Evolutionary conservation across 1,139 yeast species (phyloP), one percentile per base, ranked within the genome.

Genomic region (Geotrichum klebahnii): DNA sequence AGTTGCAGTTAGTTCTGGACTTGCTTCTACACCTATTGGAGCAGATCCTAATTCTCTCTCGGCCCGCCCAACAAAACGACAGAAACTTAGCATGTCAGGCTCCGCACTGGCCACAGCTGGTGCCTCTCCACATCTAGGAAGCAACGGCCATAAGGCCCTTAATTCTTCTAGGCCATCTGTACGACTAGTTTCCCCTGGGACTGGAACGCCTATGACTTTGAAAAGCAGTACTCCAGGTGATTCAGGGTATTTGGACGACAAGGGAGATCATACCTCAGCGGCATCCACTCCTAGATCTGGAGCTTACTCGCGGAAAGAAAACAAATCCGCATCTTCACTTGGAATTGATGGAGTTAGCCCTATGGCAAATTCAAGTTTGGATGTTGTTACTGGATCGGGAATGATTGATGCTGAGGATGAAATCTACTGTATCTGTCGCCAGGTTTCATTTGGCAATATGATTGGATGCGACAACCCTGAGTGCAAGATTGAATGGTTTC

Each of bases 361-460:
- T 24, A 14, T 28, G 14, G 44, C n/a, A n/a, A n/a, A n/a, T n/a
- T n/a, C 46, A 36, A 38, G 35, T 14, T 10, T 22, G 28, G 45
- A 32, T 20, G 44, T 24, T 6, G 35, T 19, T 4, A 23, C 35
- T 17, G 44, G 16, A 50, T 51, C 32, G n/a, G 31, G 34, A 3
- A 47, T 43, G 8, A 36, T 36, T 14, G 90, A 82, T 47, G 89
- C 82, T 57, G 86, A 84, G 24, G 54, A 51, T 34, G 68, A 81
- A 76, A 68, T 64, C 12, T 88, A 87, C 66, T 88, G 96, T 67
- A 79, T 83, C 67, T 88, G 96, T 65, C 87, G 84, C 59, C 79
- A 87, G 56, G 89, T 84, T 0, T 84, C 95, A 1, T 85, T 82
- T 69, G 96, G 96, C 10, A 87, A 86, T 58, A 88, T 88, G 96